A percentile compares a stretch with the other conserved stretches of the same genome.
Conservation (phyloP, 495 filamentous ascomycete genomes). For the Aspergillus heteromorphus region DNA sequence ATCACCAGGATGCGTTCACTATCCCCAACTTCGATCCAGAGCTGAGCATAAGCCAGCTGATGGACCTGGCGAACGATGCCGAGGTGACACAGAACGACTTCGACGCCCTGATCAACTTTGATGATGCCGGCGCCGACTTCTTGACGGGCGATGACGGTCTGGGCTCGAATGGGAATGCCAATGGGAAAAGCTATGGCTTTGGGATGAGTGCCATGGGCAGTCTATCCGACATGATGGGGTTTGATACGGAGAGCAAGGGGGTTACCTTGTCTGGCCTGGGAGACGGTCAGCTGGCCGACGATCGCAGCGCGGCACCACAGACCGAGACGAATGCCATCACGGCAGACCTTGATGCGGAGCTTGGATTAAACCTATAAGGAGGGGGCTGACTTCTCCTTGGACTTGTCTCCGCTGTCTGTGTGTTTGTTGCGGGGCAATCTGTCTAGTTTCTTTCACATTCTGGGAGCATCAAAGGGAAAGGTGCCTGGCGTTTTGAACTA, state of each 20-base stretch:
- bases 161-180: constrained; percentile 5
- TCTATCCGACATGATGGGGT: constrained; percentile 24
- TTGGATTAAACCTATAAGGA: constrained; percentile 25
- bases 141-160: constrained; percentile 28
- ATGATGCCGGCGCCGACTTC: constrained; percentile 37
- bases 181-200: constrained; percentile 20
- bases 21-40: constrained; percentile 34
- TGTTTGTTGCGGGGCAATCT: no score
- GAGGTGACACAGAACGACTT: constrained; percentile 49
- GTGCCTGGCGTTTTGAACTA: background rate
- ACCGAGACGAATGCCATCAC: constrained; percentile 13
- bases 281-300: constrained; percentile 8
- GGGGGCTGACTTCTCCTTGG: constrained; percentile 9
- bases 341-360: constrained; percentile 27
- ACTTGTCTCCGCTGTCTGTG: background rate
- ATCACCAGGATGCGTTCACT: constrained; percentile 26
- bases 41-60: constrained; percentile 40
- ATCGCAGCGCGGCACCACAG: constrained; percentile 12
- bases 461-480: background rate
- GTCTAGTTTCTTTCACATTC: background rate
- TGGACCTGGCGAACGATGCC: constrained; percentile 44
- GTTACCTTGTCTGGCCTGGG: constrained; percentile 23
- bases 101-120: constrained; percentile 45
- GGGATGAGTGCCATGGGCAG: constrained; percentile 17
- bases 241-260: constrained; percentile 27